phyloP scores from a whole-genome alignment of 495 filamentous ascomycete genomes.

The Daldinia loculata region DNA sequence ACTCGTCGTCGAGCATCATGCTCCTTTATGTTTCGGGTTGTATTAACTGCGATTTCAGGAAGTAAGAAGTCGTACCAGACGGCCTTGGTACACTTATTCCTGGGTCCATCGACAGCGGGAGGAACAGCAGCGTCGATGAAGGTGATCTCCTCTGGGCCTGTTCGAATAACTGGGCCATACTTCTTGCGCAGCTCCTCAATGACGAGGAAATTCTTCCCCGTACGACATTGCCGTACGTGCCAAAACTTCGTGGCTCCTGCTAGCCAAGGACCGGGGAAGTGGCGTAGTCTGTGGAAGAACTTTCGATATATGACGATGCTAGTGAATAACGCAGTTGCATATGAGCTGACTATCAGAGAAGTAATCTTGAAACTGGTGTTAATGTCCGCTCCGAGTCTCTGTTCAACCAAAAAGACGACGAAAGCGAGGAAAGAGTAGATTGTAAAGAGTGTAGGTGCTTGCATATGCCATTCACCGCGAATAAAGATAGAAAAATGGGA shows the following conservation, averaged over 20 bases:
- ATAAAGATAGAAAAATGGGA: slow-evolving; percentile 38
- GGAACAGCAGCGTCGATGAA: slow-evolving; percentile 48
- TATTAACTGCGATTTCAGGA: slow-evolving; percentile 45
- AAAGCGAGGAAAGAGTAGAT: slow-evolving; percentile 8
- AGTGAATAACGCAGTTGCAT: slow-evolving; percentile 45
- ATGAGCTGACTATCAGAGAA: slow-evolving; percentile 23
- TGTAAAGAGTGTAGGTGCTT: slow-evolving; percentile 21
- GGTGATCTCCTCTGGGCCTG: slow-evolving; percentile 50
- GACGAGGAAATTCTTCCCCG: slow-evolving; percentile 48
- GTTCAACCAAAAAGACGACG: background rate
- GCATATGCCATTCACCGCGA: slow-evolving; percentile 42
- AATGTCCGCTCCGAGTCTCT: background rate
- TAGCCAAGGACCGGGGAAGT: slow-evolving; percentile 56
- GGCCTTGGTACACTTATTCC: slow-evolving; percentile 46
- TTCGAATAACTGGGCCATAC: slow-evolving; percentile 53
- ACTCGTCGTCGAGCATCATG: slow-evolving; percentile 48
- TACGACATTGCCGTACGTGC: slow-evolving; percentile 43
- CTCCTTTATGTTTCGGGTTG: slow-evolving; percentile 40
- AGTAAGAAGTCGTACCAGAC: slow-evolving; percentile 54
- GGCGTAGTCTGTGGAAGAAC: slow-evolving; percentile 56
- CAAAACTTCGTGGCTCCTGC: slow-evolving; percentile 53
- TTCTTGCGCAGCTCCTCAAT: slow-evolving; percentile 44
- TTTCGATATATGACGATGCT: slow-evolving; percentile 59
- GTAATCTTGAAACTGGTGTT: background rate
- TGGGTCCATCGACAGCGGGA: slow-evolving; percentile 44